A percentile compares a stretch with the other conserved stretches of the same genome.
Evolutionary conservation across 1,284 basidiomycete genomes (phyloP).

Genomic region (Neolentinus lepideus): DNA sequence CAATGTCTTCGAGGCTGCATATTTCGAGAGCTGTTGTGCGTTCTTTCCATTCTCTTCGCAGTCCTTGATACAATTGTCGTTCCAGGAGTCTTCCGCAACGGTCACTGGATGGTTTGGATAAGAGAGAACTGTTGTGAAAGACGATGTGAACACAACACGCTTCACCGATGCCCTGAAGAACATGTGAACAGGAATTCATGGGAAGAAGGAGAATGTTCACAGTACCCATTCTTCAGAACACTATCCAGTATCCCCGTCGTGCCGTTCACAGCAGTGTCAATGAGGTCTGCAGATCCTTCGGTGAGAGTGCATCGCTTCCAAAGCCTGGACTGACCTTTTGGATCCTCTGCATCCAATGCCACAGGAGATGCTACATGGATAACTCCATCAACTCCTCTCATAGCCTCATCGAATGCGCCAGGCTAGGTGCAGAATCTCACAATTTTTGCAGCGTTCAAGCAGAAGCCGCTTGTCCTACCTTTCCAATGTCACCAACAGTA

Average conservation of each 20-base stretch:
- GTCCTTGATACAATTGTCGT: conserved; percentile 43
- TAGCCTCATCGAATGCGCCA: conserved; percentile 33
- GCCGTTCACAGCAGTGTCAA: conserved; percentile 54
- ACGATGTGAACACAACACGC: conserved; percentile 62
- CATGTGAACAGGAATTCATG: background rate
- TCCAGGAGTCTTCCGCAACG: conserved; percentile 56
- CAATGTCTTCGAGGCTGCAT: conserved; percentile 58
- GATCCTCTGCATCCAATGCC: conserved; percentile 25
- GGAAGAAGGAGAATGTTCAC: background rate
- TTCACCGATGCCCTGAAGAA: conserved; percentile 35
- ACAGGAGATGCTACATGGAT: conserved; percentile 40
- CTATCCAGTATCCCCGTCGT: conserved; percentile 52
- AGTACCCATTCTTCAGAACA: conserved; percentile 42
- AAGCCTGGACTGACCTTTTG: conserved; percentile 22
- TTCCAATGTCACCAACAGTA: conserved; percentile 48
- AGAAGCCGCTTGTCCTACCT: conserved; percentile 22
- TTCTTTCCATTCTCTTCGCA: conserved; percentile 47
- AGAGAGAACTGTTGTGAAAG: conserved; percentile 42
- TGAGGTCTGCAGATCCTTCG: conserved; percentile 13
- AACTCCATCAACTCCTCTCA: conserved; percentile 34
- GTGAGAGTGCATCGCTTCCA: background rate
- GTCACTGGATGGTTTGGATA: conserved; percentile 9
- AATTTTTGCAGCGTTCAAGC: background rate
- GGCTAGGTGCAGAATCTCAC: conserved; percentile 17
- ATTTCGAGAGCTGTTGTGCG: conserved; percentile 36